Evolutionary conservation across 306 rosid genomes (phyloP).

Genomic region (Rosa multiflora): DNA sequence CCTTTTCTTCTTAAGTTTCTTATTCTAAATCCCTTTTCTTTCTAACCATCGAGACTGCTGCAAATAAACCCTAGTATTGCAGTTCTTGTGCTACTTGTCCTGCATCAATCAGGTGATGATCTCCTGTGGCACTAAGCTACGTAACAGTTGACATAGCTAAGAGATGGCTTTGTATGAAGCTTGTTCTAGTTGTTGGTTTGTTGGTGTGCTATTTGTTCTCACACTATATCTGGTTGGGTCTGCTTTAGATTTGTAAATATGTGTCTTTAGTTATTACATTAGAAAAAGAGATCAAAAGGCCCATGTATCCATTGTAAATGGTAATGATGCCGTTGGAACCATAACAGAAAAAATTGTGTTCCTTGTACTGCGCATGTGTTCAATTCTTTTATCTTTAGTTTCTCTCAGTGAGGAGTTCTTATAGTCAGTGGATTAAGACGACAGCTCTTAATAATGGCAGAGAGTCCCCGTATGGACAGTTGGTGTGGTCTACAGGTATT

Average conservation of each 20-base stretch:
- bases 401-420: not conserved
- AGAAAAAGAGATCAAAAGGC: not conserved
- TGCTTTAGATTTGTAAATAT: not conserved
- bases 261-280: not conserved
- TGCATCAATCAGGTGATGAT: not conserved
- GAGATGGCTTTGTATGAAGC: not conserved
- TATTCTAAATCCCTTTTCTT: too few relatives aligned
- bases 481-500: not conserved
- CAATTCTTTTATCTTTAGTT: too few relatives aligned
- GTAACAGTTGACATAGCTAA: not conserved
- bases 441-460: not conserved
- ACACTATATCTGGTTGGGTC: not conserved
- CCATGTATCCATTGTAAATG: not conserved
- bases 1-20: too few relatives aligned
- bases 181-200: not conserved
- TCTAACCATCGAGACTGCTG: too few relatives aligned
- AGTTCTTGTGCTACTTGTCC: too few relatives aligned
- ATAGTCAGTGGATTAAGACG: not conserved
- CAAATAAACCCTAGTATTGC: too few relatives aligned
- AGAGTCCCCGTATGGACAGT: not conserved
- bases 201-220: not conserved
- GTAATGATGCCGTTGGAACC: not conserved
- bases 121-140: not conserved
- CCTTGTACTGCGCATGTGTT: not conserved
- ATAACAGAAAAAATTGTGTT: too few relatives aligned